Evolutionary conservation across 2,329 filamentous ascomycete species (phyloP).

Genomic region (Hypoxylon sp.): DNA sequence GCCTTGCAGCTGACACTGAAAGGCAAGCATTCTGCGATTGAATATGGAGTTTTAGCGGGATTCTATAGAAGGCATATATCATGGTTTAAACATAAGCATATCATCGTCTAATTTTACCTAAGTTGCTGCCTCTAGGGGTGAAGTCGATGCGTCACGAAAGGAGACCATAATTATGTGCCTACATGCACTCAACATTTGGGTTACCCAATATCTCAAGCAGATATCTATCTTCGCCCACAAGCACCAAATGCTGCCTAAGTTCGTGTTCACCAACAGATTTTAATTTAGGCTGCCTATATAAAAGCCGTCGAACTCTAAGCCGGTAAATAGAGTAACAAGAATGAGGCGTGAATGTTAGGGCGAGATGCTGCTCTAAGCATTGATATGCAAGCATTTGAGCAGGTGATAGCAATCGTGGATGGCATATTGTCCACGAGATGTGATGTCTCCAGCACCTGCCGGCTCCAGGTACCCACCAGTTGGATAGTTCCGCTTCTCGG

Average conservation of each 20-base stretch:
- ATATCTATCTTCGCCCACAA: not conserved
- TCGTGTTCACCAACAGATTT: not conserved
- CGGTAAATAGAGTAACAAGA: not conserved
- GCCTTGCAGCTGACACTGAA: constrained; percentile 30
- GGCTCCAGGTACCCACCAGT: constrained; percentile 17
- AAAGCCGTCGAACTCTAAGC: not conserved
- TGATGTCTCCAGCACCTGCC: constrained; percentile 25
- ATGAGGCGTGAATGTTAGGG: not conserved
- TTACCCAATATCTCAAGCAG: not conserved
- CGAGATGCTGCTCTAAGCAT: not conserved
- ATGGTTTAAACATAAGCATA: constrained; percentile 19
- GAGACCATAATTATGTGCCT: not conserved
- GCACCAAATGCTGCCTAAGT: not conserved
- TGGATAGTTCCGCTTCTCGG: constrained; percentile 32
- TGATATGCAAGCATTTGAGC: constrained; percentile 17
- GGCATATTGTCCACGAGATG: constrained; percentile 33
- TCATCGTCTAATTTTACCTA: constrained; percentile 12
- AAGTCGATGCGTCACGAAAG: constrained; percentile 3
- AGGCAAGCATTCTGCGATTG: constrained; percentile 40
- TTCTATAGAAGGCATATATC: constrained; percentile 29
- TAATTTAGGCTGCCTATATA: not conserved
- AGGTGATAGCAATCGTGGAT: constrained; percentile 25
- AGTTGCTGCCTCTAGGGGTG: constrained; percentile 2
- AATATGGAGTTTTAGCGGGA: constrained; percentile 34
- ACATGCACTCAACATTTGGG: not conserved